Percentiles rank a stretch among this genome's conserved stretches.
These are phyloP conservation scores for Penicillium ochrochloron DNA, from an alignment of 495 filamentous ascomycete species.

Conservation along the genomic window DNA sequence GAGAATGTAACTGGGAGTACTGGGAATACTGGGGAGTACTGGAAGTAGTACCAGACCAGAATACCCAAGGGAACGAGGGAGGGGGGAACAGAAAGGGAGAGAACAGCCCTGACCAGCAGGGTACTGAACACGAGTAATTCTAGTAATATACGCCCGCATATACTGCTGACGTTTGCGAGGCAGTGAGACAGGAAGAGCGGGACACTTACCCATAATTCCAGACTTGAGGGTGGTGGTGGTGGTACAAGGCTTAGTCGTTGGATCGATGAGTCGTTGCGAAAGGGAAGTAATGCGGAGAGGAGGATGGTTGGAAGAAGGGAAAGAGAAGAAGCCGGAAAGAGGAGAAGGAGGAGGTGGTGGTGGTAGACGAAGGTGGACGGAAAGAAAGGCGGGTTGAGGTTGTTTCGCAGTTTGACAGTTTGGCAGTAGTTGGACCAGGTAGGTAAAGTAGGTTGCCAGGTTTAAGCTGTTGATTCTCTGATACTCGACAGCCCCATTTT, in stretches of 20 bases:
- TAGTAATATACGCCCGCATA: not conserved
- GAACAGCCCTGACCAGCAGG: not conserved
- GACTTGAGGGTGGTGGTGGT: not conserved
- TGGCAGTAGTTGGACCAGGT: not conserved
- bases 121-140: not conserved
- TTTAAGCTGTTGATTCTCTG: constrained; percentile 3
- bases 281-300: not conserved
- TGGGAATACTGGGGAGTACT: not conserved
- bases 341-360: not conserved
- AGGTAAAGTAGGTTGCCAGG: not conserved
- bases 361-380: not conserved
- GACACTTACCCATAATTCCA: constrained; percentile 5
- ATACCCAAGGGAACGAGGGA: not conserved
- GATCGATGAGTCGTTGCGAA: not conserved
- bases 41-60: not conserved
- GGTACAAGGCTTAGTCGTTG: not conserved
- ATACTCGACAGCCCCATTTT: constrained; percentile 9
- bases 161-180: not conserved
- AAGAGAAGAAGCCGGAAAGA: constrained; percentile 5
- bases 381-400: constrained; percentile 6
- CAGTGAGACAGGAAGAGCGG: constrained; percentile 5
- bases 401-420: not conserved
- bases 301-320: constrained; percentile 8
- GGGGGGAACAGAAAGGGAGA: not conserved
- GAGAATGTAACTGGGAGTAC: not conserved